Evolutionary conservation across 2,329 filamentous ascomycete species (phyloP).

Genomic region (Parascedosporium putredinis): DNA sequence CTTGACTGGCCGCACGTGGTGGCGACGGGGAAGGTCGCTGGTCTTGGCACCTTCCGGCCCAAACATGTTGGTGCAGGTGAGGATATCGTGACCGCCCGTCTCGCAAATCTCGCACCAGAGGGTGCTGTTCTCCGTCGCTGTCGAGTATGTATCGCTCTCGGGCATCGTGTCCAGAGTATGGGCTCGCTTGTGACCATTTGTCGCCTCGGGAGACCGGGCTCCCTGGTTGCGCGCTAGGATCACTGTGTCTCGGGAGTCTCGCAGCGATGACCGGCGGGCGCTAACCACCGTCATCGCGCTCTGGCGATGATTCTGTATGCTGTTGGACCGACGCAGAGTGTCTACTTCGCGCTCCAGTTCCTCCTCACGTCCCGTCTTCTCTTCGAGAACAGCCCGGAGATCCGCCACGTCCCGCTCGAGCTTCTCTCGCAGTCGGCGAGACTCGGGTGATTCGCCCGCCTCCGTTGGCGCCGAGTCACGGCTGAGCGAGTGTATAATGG

Average conservation of each 20-base stretch:
- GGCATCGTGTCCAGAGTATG: conserved; percentile 57
- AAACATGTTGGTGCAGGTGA: conserved; percentile 90
- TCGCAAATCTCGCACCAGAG: conserved; percentile 96
- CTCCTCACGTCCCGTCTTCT: conserved; percentile 65
- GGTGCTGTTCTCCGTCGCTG: conserved; percentile 59
- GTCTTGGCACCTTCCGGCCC: conserved; percentile 29
- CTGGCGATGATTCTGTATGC: conserved; percentile 31
- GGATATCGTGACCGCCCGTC: conserved; percentile 80
- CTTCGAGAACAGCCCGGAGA: conserved; percentile 61
- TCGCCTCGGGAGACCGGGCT: conserved; percentile 33
- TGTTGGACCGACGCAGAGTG: conserved; percentile 37
- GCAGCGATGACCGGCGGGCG: conserved; percentile 44
- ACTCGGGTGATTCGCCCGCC: conserved; percentile 36
- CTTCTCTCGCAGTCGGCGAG: conserved; percentile 52
- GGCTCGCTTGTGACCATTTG: conserved; percentile 32
- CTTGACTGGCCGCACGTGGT: conserved; percentile 18
- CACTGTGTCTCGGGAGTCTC: conserved; percentile 58
- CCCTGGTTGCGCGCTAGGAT: conserved; percentile 44
- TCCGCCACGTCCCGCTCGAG: conserved; percentile 74
- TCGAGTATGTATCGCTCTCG: conserved; percentile 60
- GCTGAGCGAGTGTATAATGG: conserved; percentile 93
- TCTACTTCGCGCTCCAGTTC: conserved; percentile 79
- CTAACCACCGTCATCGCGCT: conserved; percentile 34
- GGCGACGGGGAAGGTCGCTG: not conserved
- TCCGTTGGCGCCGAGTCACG: conserved; percentile 43